Conservation (phyloP, 768 basidiomycete genomes). For the Psilocybe azurescens region DNA sequence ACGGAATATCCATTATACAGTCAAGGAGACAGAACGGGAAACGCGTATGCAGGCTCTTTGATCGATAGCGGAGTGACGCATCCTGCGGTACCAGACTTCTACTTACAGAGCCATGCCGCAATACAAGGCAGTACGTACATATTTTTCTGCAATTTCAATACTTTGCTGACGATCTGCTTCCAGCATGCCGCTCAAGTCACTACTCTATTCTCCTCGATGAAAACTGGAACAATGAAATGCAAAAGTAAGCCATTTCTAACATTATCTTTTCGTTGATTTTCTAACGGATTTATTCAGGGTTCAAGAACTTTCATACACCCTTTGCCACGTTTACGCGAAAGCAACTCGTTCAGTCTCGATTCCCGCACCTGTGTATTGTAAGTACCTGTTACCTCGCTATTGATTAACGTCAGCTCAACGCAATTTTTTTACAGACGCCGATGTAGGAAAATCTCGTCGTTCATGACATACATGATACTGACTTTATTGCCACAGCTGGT, state of each 20-base stretch:
- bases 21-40: constrained; percentile 35
- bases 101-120: constrained; percentile 61
- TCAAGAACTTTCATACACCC: constrained; percentile 27
- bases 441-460: constrained; percentile 15
- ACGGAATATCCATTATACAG: background rate
- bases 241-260: constrained; percentile 4
- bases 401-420: background rate
- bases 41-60: constrained; percentile 56
- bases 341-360: constrained; percentile 37
- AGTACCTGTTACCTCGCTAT: constrained; percentile 12
- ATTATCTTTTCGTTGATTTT: background rate
- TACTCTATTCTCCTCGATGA: constrained; percentile 33
- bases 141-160: background rate
- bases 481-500: constrained; percentile 19
- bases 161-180: background rate
- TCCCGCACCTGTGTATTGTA: constrained; percentile 37
- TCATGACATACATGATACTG: background rate
- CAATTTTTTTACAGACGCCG: constrained; percentile 22
- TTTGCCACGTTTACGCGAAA: constrained; percentile 35
- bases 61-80: constrained; percentile 47
- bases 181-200: constrained; percentile 30
- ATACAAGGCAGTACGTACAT: constrained; percentile 53
- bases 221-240: constrained; percentile 18
- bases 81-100: constrained; percentile 55
- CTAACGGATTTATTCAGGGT: constrained; percentile 19